A percentile compares a stretch with the other conserved stretches of the same genome.
Evolutionary conservation across 2,329 filamentous ascomycete species (phyloP).

Genomic region (Sphaerulina populicola): DNA sequence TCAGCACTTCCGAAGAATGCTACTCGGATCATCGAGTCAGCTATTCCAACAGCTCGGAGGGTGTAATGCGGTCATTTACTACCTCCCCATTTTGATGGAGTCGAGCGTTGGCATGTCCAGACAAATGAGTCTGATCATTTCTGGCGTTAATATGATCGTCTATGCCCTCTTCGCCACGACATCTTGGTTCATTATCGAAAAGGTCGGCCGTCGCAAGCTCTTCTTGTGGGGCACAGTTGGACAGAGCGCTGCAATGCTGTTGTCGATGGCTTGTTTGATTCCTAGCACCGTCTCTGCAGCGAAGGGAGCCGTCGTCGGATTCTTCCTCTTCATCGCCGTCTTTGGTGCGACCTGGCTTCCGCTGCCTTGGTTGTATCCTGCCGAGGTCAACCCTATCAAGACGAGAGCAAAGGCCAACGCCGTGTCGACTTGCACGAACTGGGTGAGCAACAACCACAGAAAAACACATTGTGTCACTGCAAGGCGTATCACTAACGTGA

Average conservation of each 20-base stretch:
- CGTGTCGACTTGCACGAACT: conserved; percentile 31
- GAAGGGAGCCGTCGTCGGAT: conserved; percentile 44
- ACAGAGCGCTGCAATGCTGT: conserved; percentile 49
- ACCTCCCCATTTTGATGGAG: conserved; percentile 37
- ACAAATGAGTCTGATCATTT: conserved; percentile 40
- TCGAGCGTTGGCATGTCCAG: conserved; percentile 44
- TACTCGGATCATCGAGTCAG: conserved; percentile 52
- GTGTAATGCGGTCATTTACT: conserved; percentile 43
- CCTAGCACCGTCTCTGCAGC: conserved; percentile 24
- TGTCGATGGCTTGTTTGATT: conserved; percentile 37
- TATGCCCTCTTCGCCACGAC: conserved; percentile 33
- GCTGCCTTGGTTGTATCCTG: conserved; percentile 22
- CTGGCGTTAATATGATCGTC: conserved; percentile 9
- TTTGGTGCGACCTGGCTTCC: conserved; percentile 49
- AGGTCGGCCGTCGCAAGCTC: conserved; percentile 45
- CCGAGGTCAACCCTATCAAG: conserved; percentile 41
- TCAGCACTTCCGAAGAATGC: conserved; percentile 57
- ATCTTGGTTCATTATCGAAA: conserved; percentile 59
- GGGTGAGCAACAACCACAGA: conserved; percentile 36
- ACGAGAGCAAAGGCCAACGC: conserved; percentile 50
- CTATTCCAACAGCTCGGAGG: conserved; percentile 55
- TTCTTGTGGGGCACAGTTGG: conserved; percentile 41
- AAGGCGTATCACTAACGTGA: not conserved
- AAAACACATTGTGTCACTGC: not conserved
- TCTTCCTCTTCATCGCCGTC: conserved; percentile 61